phyloP scores from a whole-genome alignment of 306 rosid genomes.

The Casuarina equisetifolia region DNA sequence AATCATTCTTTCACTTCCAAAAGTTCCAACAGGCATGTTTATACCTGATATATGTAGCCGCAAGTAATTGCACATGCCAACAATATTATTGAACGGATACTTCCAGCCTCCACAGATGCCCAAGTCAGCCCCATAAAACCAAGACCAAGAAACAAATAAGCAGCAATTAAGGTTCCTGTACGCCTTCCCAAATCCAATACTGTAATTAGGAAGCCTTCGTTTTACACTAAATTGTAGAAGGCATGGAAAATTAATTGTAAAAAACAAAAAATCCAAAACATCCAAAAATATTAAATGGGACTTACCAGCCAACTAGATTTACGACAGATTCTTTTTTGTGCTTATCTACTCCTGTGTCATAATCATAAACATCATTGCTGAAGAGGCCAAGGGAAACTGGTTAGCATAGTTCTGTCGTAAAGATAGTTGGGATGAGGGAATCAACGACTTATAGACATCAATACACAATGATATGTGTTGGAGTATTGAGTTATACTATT shows the following conservation, averaged over 20 bases:
- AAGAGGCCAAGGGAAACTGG: slow-evolving; percentile 15
- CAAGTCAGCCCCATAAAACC: slow-evolving; percentile 72
- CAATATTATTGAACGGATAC: slow-evolving; percentile 53
- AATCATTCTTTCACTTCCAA: background rate
- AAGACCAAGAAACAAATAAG: slow-evolving; percentile 61
- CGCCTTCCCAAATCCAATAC: slow-evolving; percentile 56
- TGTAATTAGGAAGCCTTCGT: slow-evolving; percentile 25
- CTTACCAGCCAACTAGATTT: slow-evolving; percentile 74
- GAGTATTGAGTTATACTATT: background rate
- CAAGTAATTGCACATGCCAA: slow-evolving; percentile 65
- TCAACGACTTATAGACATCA: background rate
- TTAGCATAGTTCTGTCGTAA: background rate
- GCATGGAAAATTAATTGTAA: background rate
- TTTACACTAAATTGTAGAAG: slow-evolving; percentile 6
- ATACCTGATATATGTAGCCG: slow-evolving; percentile 86
- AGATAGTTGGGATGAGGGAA: background rate
- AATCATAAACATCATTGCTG: slow-evolving; percentile 93
- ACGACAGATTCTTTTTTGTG: slow-evolving; percentile 84
- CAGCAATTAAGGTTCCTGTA: slow-evolving; percentile 63
- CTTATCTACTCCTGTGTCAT: slow-evolving; percentile 87
- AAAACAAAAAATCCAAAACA: background rate
- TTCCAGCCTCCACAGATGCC: slow-evolving; percentile 64
- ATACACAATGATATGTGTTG: background rate
- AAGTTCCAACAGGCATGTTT: background rate
- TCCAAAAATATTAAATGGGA: slow-evolving; percentile 20